Percentiles rank a stretch among this genome's conserved stretches.
Conservation (phyloP, 305 asterid species). For the Fraxinus nigra region DNA sequence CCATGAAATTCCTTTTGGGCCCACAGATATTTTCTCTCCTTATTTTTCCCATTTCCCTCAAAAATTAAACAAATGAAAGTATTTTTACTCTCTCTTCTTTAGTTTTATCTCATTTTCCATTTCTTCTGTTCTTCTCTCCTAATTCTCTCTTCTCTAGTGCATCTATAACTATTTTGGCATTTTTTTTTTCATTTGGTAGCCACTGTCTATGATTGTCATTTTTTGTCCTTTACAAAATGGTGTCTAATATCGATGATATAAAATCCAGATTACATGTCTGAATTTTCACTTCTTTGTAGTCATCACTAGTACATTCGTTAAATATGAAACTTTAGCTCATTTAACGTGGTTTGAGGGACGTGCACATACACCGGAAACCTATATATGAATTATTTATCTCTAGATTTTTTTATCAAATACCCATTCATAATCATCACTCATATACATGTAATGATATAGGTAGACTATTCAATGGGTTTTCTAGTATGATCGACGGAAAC, state of each 20-base stretch:
- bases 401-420: background rate
- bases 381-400: background rate
- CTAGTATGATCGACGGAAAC: background rate
- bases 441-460: background rate
- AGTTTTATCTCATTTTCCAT: background rate
- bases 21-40: background rate
- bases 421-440: background rate
- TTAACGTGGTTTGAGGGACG: background rate
- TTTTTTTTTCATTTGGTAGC: background rate
- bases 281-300: background rate
- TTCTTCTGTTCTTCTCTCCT: background rate
- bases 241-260: background rate
- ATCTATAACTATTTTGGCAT: background rate
- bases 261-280: background rate
- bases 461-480: background rate
- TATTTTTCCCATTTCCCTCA: background rate
- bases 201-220: background rate
- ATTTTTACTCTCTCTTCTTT: background rate
- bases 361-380: background rate
- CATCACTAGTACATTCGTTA: background rate
- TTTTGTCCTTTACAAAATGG: background rate
- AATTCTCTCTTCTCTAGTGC: background rate
- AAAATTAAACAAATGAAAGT: background rate
- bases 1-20: conserved; percentile 1
- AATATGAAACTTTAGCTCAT: background rate